Base-by-base conservation (phyloP, 306 rosid genomes). In the Rosa persica region DNA sequence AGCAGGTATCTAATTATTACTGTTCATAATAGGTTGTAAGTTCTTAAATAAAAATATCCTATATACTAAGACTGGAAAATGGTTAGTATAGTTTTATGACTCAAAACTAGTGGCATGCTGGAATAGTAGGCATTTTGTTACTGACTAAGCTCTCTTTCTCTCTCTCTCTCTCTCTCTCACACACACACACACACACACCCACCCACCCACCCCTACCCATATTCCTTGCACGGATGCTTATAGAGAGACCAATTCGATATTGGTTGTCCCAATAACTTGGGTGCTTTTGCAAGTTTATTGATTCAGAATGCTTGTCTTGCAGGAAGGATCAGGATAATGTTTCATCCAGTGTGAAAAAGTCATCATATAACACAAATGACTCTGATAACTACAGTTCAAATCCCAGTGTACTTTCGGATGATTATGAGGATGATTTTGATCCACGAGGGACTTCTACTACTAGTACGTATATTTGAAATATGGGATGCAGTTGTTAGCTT, bases 401-500 rank as follows among this genome's bases (percentile, higher is more conserved):
- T 79, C 75, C 86, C 80, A 78, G 89, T 73, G 83, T 65, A 77
- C 83, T 84, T 66, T 80, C 79, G 55, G 88, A 79, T 58, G 80
- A 76, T 55, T 73, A 83, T 1, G 93, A 92, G 44, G 97, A 90
- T 67, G 97, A 92, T 76, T 96, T 96, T 89, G 96, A 96, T 85
- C 99, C 99, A 1, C 90, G 99, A 69, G 99, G 99, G 80, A 91
- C 90, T 69, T 86, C 97, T 79, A 77, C 85, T 51, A 48, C 88
- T 42, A 93, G 98, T 93, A 85, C 85, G 98, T 88, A 48, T 78
- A 42, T 80, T 61, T 73, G 67, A 80, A 65, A 51, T 62, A 44
- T 43, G 39, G 42, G 42, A 72, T 61, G 27, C 60, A 60, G 12
- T 60, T 66, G 70, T 47, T 68, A 67, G 48, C 38, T 72, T 58